A percentile compares a stretch with the other conserved stretches of the same genome.
These are phyloP conservation scores for Shiraia sp. DNA, from an alignment of 2,329 filamentous ascomycete genomes.

Conservation along the genomic window DNA sequence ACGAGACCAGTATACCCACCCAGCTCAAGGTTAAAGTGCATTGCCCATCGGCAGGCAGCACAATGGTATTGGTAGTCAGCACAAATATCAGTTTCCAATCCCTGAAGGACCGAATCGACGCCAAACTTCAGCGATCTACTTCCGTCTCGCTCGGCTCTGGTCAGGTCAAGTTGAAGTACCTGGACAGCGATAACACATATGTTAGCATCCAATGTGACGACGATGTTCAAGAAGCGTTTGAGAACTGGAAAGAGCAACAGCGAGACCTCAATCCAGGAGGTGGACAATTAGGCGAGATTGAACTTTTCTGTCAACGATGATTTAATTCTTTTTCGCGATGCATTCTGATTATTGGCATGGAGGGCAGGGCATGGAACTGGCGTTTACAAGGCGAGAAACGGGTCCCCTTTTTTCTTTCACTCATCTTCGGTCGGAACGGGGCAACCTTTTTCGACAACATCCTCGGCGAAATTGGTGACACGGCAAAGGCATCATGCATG, in stretches of 20 bases:
- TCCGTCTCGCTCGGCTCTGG: slow-evolving; percentile 81
- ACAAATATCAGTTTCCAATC: slow-evolving; percentile 95
- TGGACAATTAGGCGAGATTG: slow-evolving; percentile 83
- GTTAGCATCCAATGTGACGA: slow-evolving; percentile 95
- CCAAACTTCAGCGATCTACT: slow-evolving; percentile 87
- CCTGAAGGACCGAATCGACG: slow-evolving; percentile 92
- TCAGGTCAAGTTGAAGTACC: slow-evolving; percentile 84
- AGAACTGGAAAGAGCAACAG: slow-evolving; percentile 85
- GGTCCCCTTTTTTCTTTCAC: slow-evolving; percentile 1
- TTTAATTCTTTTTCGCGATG: not conserved
- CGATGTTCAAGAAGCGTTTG: slow-evolving; percentile 93
- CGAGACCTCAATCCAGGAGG: slow-evolving; percentile 60
- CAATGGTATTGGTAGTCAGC: slow-evolving; percentile 92
- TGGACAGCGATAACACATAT: slow-evolving; percentile 83
- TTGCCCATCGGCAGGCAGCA: slow-evolving; percentile 75
- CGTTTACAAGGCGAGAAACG: slow-evolving; percentile 1
- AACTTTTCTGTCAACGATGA: slow-evolving; percentile 53
- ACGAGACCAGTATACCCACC: slow-evolving; percentile 55
- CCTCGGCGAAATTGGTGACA: not conserved
- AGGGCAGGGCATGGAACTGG: slow-evolving; percentile 5
- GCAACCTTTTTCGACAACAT: not conserved
- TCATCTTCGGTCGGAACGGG: no score
- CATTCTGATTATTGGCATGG: slow-evolving; percentile 1
- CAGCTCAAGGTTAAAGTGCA: slow-evolving; percentile 97
- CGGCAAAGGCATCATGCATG: no score